Percentiles rank a stretch among this genome's conserved stretches.
phyloP scores from a whole-genome alignment of 169 alveolate species.

The Babesia divergens region DNA sequence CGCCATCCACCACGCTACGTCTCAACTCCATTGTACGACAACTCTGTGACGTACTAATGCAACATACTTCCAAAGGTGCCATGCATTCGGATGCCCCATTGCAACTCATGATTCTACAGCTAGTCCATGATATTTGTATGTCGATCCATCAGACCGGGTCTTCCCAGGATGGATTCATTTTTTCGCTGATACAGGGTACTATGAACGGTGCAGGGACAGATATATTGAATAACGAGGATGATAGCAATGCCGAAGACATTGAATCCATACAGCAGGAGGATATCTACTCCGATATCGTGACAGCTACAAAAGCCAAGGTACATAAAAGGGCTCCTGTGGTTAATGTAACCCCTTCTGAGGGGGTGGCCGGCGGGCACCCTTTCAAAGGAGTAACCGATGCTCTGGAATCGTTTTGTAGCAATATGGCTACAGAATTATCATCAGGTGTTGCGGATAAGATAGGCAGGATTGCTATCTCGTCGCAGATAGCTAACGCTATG shows the following conservation, averaged over 20 bases:
- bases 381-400: conserved; percentile 14
- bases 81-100: not conserved
- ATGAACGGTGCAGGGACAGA: conserved; percentile 3
- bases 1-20: conserved; percentile 16
- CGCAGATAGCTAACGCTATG: conserved; percentile 26
- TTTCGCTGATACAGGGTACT: conserved; percentile 16
- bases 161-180: conserved; percentile 30
- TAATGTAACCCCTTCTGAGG: not conserved
- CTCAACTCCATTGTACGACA: conserved; percentile 18
- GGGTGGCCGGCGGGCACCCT: not conserved
- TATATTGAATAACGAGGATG: not conserved
- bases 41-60: conserved; percentile 16
- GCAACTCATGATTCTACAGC: conserved; percentile 19
- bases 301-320: not conserved
- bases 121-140: conserved; percentile 21
- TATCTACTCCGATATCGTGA: conserved; percentile 17
- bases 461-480: not conserved
- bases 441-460: not conserved
- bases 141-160: conserved; percentile 42
- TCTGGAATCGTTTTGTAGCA: conserved; percentile 1
- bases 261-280: conserved; percentile 8
- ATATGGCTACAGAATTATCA: not conserved
- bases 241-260: not conserved
- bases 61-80: not conserved
- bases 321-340: not conserved